These are phyloP conservation scores for Phragmites australis DNA, from an alignment of 176 grass and related monocot species.

Conservation along the genomic window DNA sequence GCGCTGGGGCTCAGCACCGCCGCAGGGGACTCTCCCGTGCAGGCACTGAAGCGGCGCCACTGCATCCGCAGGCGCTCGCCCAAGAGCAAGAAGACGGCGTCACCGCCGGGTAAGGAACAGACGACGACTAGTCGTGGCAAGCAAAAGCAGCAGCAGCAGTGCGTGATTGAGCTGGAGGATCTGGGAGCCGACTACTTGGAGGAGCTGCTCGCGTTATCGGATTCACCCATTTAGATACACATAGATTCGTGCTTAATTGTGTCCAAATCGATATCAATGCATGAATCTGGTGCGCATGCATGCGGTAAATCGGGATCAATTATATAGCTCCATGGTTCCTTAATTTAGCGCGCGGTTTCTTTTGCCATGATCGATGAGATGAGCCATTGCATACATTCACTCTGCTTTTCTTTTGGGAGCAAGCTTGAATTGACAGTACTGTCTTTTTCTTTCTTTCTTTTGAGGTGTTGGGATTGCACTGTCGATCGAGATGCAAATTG, in stretches of 20 bases:
- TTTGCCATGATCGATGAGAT: too few relatives aligned
- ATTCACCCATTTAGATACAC: background rate
- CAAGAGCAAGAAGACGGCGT: background rate
- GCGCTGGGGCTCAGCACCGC: background rate
- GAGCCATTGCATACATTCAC: too few relatives aligned
- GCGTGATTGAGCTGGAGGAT: constrained; percentile 36
- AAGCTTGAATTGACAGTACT: too few relatives aligned
- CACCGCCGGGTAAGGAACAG: background rate
- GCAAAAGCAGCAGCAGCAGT: background rate
- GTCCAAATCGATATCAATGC: background rate
- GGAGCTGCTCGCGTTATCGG: constrained; percentile 23
- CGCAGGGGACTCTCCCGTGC: constrained; percentile 6
- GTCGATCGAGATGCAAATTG: too few relatives aligned
- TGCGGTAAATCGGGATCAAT: too few relatives aligned
- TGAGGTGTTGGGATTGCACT: too few relatives aligned
- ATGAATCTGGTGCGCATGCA: too few relatives aligned
- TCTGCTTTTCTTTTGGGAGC: too few relatives aligned
- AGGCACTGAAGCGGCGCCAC: constrained; percentile 33
- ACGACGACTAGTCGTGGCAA: background rate
- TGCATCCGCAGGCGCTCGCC: constrained; percentile 25
- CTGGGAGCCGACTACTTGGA: constrained; percentile 39
- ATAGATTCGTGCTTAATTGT: background rate
- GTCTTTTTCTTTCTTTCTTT: too few relatives aligned
- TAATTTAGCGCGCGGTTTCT: too few relatives aligned
- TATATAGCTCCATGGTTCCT: too few relatives aligned